A percentile compares a stretch with the other conserved stretches of the same genome.
phyloP scores from a whole-genome alignment of 2,329 filamentous ascomycete species.

The Pseudodiploospora longispora region DNA sequence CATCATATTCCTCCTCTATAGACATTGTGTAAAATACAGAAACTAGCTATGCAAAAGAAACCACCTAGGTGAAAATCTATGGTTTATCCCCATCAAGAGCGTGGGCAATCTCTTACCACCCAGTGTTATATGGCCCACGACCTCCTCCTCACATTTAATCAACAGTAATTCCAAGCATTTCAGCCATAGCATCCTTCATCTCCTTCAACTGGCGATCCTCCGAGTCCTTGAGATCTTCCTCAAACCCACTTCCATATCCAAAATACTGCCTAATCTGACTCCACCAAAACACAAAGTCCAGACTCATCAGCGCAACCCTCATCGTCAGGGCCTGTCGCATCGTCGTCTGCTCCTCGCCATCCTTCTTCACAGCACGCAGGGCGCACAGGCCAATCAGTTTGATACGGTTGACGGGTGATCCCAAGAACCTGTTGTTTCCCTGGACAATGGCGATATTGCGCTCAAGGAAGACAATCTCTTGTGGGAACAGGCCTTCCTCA shows the following conservation, averaged over 20 bases:
- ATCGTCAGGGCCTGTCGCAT: slow-evolving; percentile 1
- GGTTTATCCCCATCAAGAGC: too few species aligned
- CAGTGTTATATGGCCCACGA: too few species aligned
- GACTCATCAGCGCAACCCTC: slow-evolving; percentile 2
- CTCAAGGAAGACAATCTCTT: slow-evolving; percentile 4
- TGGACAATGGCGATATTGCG: slow-evolving; percentile 5
- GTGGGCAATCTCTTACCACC: too few species aligned
- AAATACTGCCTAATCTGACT: slow-evolving; percentile 5
- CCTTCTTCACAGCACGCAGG: slow-evolving; percentile 2
- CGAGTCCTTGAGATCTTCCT: slow-evolving; percentile 5
- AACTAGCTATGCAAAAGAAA: too few species aligned
- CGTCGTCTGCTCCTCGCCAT: background rate
- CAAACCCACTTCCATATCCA: slow-evolving; percentile 5
- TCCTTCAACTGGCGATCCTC: slow-evolving; percentile 5
- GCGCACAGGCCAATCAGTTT: slow-evolving; percentile 6
- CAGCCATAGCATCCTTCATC: slow-evolving; percentile 5
- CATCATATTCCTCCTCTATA: too few species aligned
- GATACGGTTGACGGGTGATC: slow-evolving; percentile 4
- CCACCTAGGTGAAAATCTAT: too few species aligned
- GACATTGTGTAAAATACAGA: too few species aligned
- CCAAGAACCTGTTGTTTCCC: slow-evolving; percentile 5
- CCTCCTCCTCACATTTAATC: too few species aligned
- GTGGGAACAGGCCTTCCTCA: slow-evolving; percentile 2
- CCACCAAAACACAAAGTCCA: slow-evolving; percentile 5
- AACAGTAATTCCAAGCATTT: too few species aligned